Evolutionary conservation across 1,139 yeast species (phyloP), one percentile per base, ranked within the genome.

Genomic region (Chernovozyma aurita): DNA sequence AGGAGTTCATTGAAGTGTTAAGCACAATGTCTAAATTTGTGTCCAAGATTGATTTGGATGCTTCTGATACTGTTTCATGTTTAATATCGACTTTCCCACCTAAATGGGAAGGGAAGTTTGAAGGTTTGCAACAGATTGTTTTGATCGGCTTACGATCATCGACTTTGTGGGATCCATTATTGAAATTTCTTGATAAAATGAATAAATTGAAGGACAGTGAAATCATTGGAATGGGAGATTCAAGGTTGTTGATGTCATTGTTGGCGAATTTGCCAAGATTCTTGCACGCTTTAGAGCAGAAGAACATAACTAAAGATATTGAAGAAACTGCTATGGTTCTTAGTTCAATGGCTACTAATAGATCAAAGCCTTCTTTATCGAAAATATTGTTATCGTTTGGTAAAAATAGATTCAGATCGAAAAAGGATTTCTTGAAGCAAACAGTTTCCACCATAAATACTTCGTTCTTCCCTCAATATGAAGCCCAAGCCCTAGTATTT

Each of bases 31-130:
- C 88, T 26, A 87, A 85, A 49, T 83, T 90, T 52, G 76, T 92
- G 18, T 80, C 90, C 11, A 90, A 90, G 54, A 85, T 92, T 50
- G 96, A 88, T 52, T 63, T 88, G 40, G 90, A 85, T 47, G 80
- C 95, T 0, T 84, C 82, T 0, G 95, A 86, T 40, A 87, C 95
- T 0, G 92, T 88, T 2, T 76, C 84, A 16, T 82, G 95, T 56
- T 67, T 90, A 39, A 76, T 86, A 16, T 76, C 94, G 0, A 84
- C 94, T 0, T 92, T 90, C 55, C 99, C 99, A 0, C 82, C 95
- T 0, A 84, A 85, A 45, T 94, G 98, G 98, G 95, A 87, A 52
- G 96, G 97, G 1, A 74, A 80, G 38, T 92, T 90, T 55, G 92
- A 83, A 50, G 98, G 98, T 0, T 63, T 94, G 9, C 95, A 88